These are phyloP conservation scores for Monascus purpureus DNA, from an alignment of 495 filamentous ascomycete genomes.

Conservation along the genomic window DNA sequence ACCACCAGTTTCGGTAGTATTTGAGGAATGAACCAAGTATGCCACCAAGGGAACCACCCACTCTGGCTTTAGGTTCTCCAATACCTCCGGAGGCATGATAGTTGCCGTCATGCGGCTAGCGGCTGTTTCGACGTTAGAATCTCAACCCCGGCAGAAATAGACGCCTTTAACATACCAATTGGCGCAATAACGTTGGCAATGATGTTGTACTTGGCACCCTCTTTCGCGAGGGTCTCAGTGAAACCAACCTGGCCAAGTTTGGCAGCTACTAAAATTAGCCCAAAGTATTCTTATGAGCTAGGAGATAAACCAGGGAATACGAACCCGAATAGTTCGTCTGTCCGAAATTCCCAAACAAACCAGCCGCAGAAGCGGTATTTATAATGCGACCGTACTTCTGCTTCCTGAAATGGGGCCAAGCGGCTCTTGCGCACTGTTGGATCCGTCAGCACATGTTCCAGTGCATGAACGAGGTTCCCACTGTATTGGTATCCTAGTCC, in stretches of 20 bases:
- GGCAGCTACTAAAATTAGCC: constrained; percentile 43
- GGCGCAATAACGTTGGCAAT: constrained; percentile 91
- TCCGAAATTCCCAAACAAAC: constrained; percentile 90
- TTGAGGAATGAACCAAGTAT: constrained; percentile 75
- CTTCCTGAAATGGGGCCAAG: constrained; percentile 96
- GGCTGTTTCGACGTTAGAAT: constrained; percentile 31
- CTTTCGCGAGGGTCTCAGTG: constrained; percentile 95
- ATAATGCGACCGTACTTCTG: constrained; percentile 96
- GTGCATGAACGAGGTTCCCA: constrained; percentile 91
- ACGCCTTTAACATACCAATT: constrained; percentile 38
- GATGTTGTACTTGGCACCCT: constrained; percentile 98
- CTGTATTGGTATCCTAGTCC: constrained; percentile 79
- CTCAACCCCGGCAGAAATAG: neutral
- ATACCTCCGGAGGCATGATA: constrained; percentile 88
- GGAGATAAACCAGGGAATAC: constrained; percentile 2
- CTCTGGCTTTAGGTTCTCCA: constrained; percentile 81
- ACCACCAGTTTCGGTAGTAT: constrained; percentile 67
- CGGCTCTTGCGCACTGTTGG: constrained; percentile 69
- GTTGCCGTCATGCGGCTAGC: constrained; percentile 96
- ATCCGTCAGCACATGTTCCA: constrained; percentile 37
- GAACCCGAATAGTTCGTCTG: constrained; percentile 88
- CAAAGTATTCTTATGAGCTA: constrained; percentile 1
- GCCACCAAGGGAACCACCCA: constrained; percentile 95
- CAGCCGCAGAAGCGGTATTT: constrained; percentile 90
- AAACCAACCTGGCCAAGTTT: constrained; percentile 96